Base-by-base conservation (phyloP, 306 rosid species). In the Spatholobus suberectus region DNA sequence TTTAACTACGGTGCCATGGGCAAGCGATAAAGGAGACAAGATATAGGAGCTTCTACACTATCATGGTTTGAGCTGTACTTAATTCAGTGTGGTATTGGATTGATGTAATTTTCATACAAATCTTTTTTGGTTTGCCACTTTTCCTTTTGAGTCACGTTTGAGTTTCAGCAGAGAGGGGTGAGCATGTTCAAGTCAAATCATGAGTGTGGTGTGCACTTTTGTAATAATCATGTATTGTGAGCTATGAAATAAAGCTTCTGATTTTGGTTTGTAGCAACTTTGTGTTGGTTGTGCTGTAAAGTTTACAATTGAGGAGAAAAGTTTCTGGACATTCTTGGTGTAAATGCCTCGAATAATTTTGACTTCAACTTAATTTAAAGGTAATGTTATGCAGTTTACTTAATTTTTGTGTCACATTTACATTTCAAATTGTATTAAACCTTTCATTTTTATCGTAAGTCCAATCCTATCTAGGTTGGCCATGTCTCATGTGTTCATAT, bases 1-100 rank as follows among this genome's bases (percentile, higher is more conserved):
- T 58, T 58, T 73, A 15, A 58, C 62, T 58, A 85, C 15, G 59
- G 83, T 75, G 26, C 89, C 89, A 6, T 65, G 4, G n/a, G 10
- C 81, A 20, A 75, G 81, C 46, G 86, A 77, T 13, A 62, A 70
- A 66, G 85, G 72, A 20, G 84, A 55, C 3, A 26, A 1, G 14
- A 24, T 80, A 6, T 68, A 79, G 75, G 32, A 17, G 58, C 43
- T 66, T 23, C 32, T 43, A 17, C 12, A n/a, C 2, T 58, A 17
- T 57, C 55, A 58, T 73, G 40, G 38, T 8, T n/a, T 3, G 49
- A 18, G 4, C 8, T 4, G 6, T 3, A 37, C 49, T 66, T n/a
- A 1, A 20, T 12, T 40, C 54, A 1, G 69, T 37, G 12, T 35
- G 79, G 69, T 21, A 24, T 75, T 55, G 2, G 37, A 54, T 54